Conservation (phyloP, 1,139 yeast genomes). For the Scheffersomyces illinoinensis region DNA sequence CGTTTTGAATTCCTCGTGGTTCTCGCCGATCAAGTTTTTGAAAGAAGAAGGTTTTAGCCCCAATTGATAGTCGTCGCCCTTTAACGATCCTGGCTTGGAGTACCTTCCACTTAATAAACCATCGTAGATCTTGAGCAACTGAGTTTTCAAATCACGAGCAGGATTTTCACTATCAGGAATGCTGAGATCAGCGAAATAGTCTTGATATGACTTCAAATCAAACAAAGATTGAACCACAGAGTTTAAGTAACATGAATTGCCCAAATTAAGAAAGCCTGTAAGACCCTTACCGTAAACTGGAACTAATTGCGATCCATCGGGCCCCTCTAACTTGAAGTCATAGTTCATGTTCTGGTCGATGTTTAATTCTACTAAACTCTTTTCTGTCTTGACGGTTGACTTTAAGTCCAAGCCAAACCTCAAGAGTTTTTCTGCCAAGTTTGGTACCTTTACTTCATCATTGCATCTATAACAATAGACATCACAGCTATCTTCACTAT, state of each 20-base stretch:
- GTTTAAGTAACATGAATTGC: constrained; percentile 89
- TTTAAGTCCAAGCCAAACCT: constrained; percentile 72
- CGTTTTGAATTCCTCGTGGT: constrained; percentile 80
- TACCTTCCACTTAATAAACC: constrained; percentile 79
- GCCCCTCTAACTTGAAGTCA: constrained; percentile 83
- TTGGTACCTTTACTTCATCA: constrained; percentile 82
- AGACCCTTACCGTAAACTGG: constrained; percentile 70
- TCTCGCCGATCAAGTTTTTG: constrained; percentile 72
- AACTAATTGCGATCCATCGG: constrained; percentile 62
- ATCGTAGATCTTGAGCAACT: constrained; percentile 74
- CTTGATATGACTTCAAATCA: constrained; percentile 39
- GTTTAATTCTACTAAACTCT: constrained; percentile 82
- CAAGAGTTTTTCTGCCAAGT: constrained; percentile 48
- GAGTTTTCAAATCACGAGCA: constrained; percentile 63
- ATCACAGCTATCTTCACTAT: constrained; percentile 56
- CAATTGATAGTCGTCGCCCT: constrained; percentile 58
- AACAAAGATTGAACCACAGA: constrained; percentile 74
- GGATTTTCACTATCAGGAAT: constrained; percentile 51
- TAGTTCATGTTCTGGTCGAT: constrained; percentile 90
- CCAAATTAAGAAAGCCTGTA: constrained; percentile 85
- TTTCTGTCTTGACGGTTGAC: constrained; percentile 66
- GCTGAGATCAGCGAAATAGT: constrained; percentile 25
- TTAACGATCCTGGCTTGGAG: constrained; percentile 51
- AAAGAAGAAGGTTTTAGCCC: constrained; percentile 81
- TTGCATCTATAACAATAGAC: constrained; percentile 86